Evolutionary conservation across 2,329 filamentous ascomycete genomes (phyloP).

Genomic region (Trichoderma sp.): DNA sequence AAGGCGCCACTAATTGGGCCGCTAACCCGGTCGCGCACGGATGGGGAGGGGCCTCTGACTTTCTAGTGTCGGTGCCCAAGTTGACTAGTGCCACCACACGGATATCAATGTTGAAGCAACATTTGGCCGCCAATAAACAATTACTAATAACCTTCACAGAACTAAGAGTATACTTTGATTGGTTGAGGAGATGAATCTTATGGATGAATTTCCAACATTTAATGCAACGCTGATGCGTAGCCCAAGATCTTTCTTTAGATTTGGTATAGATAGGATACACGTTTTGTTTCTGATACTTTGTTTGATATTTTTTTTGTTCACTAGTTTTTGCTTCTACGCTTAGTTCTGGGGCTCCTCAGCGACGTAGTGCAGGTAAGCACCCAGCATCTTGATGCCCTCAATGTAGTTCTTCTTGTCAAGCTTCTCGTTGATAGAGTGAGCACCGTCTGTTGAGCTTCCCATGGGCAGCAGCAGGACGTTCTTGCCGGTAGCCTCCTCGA

Average conservation of each 20-base stretch:
- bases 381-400: slow-evolving; percentile 93
- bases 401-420: slow-evolving; percentile 97
- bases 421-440: slow-evolving; percentile 98
- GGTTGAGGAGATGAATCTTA: neutral
- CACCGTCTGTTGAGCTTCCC: slow-evolving; percentile 95
- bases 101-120: neutral
- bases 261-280: neutral
- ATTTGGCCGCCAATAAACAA: neutral
- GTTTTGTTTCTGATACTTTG: neutral
- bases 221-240: neutral
- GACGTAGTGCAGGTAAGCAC: slow-evolving; percentile 94
- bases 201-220: neutral
- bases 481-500: slow-evolving; percentile 97
- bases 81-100: neutral
- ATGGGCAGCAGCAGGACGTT: slow-evolving; percentile 94
- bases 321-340: neutral
- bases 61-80: neutral
- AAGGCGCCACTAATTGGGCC: slow-evolving; percentile 15
- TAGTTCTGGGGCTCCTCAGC: slow-evolving; percentile 75
- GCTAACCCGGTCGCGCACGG: slow-evolving; percentile 19
- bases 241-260: neutral
- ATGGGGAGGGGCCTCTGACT: slow-evolving; percentile 14
- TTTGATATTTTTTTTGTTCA: neutral
- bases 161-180: neutral
- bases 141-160: neutral